Conservation (phyloP, 176 grass and related monocot genomes). For the Triticum dicoccoides region DNA sequence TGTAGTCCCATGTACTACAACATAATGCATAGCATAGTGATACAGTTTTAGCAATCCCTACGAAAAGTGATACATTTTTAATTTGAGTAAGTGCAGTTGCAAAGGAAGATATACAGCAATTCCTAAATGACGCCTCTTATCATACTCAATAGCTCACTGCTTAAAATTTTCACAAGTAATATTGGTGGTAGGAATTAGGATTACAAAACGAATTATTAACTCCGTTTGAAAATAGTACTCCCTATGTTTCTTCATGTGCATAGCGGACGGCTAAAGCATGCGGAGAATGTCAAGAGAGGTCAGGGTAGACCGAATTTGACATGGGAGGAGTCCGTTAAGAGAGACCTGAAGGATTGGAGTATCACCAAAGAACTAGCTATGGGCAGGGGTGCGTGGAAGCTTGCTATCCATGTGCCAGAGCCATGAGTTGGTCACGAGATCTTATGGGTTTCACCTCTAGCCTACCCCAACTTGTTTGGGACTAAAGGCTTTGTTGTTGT, state of each 20-base stretch:
- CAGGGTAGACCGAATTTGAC: no score
- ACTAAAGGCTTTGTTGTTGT: no score
- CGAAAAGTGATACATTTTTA: background rate
- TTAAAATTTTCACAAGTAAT: background rate
- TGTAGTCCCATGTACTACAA: conserved; percentile 5
- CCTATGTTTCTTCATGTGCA: background rate
- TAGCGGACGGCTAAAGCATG: no score
- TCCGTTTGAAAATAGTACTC: background rate
- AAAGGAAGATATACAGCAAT: background rate
- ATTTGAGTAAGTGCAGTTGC: conserved; percentile 18
- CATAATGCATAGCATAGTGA: background rate
- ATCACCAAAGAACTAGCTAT: no score
- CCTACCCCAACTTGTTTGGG: no score
- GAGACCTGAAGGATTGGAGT: no score
- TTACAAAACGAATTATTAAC: conserved; percentile 1
- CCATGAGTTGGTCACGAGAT: no score
- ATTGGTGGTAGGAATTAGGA: background rate
- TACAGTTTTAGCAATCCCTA: conserved; percentile 15
- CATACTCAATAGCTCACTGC: background rate
- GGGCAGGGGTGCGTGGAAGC: no score
- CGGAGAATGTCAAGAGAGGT: no score
- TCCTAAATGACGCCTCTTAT: background rate
- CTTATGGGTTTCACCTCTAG: no score
- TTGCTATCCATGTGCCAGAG: no score
- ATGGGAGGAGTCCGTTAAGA: no score